Conservation (phyloP, 352 stramenopile species). For the Pythium apleroticum region DNA sequence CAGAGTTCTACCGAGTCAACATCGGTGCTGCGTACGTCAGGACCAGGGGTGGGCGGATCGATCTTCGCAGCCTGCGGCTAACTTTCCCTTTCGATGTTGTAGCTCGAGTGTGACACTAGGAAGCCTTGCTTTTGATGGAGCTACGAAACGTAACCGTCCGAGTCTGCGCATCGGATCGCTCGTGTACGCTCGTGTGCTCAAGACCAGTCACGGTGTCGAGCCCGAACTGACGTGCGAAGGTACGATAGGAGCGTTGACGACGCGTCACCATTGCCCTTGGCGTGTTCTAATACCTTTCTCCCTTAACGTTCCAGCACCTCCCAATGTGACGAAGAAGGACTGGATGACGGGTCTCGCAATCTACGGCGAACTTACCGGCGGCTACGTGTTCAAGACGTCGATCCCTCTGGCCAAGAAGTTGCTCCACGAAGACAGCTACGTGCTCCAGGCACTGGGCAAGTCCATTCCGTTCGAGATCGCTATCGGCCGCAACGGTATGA, state of each 20-base stretch:
- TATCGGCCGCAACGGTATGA: conserved; percentile 94
- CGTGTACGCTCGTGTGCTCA: conserved; percentile 94
- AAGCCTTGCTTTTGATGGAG: conserved; percentile 94
- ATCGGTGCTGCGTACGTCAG: conserved; percentile 88
- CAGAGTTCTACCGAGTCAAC: conserved; percentile 95
- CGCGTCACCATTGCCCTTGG: background rate
- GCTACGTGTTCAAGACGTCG: conserved; percentile 89
- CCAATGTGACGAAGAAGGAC: conserved; percentile 92
- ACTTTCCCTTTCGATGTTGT: conserved; percentile 9
- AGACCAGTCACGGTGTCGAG: conserved; percentile 87
- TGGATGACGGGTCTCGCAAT: conserved; percentile 98
- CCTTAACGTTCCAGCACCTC: conserved; percentile 46
- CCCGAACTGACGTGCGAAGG: conserved; percentile 95
- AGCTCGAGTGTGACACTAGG: conserved; percentile 72
- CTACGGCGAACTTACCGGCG: conserved; percentile 94
- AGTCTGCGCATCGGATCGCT: conserved; percentile 91
- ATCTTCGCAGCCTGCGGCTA: background rate
- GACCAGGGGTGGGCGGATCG: background rate
- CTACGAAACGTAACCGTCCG: conserved; percentile 97
- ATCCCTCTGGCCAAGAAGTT: conserved; percentile 73
- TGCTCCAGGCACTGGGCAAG: conserved; percentile 85
- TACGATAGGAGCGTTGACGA: conserved; percentile 18
- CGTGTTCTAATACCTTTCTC: background rate
- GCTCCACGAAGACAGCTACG: conserved; percentile 66
- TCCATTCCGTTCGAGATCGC: conserved; percentile 94